Evolutionary conservation across 768 basidiomycete genomes (phyloP).

Genomic region (Rhizopogon vinicolor): DNA sequence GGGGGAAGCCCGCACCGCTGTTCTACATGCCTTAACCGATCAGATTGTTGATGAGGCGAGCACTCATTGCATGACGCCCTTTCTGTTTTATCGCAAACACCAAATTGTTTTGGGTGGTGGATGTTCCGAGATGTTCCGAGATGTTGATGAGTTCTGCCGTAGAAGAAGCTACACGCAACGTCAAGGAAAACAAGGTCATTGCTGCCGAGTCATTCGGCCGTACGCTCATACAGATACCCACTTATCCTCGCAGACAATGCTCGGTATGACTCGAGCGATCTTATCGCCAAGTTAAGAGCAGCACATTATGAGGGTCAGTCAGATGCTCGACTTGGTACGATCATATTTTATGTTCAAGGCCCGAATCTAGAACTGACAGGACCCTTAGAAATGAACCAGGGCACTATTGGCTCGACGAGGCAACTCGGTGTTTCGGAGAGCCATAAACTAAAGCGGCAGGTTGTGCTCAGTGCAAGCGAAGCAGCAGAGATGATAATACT

Average conservation of each 20-base stretch:
- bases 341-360: background rate
- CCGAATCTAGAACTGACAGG: background rate
- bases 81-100: constrained; percentile 95
- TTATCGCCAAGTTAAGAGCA: constrained; percentile 84
- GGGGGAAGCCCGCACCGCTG: constrained; percentile 96
- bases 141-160: constrained; percentile 97
- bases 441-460: constrained; percentile 95
- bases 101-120: constrained; percentile 93
- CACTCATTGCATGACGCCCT: constrained; percentile 97
- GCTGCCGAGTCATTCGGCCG: constrained; percentile 89
- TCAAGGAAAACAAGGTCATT: constrained; percentile 93
- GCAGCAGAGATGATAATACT: constrained; percentile 98
- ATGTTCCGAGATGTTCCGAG: constrained; percentile 62
- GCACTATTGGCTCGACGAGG: constrained; percentile 82
- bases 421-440: constrained; percentile 90
- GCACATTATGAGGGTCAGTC: constrained; percentile 88
- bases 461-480: constrained; percentile 90
- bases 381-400: constrained; percentile 79
- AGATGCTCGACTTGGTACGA: constrained; percentile 86
- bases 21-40: constrained; percentile 92
- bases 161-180: constrained; percentile 79
- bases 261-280: constrained; percentile 94
- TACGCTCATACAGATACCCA: constrained; percentile 92
- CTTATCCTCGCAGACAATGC: constrained; percentile 96
- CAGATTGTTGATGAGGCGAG: constrained; percentile 99